These are phyloP conservation scores for Porphyra umbilicalis DNA, from an alignment of 31 red algal genomes.

Conservation along the genomic window DNA sequence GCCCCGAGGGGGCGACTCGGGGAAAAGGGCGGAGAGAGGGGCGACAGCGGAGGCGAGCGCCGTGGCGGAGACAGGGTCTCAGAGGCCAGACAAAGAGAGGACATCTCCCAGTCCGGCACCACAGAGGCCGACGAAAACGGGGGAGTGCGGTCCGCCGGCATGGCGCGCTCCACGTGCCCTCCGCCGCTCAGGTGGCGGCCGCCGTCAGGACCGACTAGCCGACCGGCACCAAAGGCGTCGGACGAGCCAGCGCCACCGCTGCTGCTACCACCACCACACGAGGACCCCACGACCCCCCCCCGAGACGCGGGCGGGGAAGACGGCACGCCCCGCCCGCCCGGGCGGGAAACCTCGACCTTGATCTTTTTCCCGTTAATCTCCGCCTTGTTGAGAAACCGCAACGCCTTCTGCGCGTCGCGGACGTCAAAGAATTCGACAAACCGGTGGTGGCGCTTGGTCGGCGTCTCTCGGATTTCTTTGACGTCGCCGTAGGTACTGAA, in stretches of 20 bases:
- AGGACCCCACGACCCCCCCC: not conserved
- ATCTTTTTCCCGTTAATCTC: conserved; percentile 60
- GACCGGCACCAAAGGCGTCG: not conserved
- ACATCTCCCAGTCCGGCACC: not conserved
- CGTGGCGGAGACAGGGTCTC: not conserved
- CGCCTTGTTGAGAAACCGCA: conserved; percentile 49
- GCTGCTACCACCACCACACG: not conserved
- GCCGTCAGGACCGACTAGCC: not conserved
- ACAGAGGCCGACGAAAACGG: not conserved
- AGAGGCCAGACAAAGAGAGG: not conserved
- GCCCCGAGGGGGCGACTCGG: not conserved
- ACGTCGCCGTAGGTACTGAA: conserved; percentile 63
- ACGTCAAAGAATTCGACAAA: conserved; percentile 84
- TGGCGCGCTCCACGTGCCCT: not conserved
- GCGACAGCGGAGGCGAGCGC: not conserved
- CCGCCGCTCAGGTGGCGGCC: not conserved
- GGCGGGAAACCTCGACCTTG: conserved; percentile 45
- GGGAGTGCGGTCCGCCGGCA: not conserved
- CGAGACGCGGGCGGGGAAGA: not conserved
- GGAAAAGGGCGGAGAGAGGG: not conserved
- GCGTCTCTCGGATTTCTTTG: conserved; percentile 72
- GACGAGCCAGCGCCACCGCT: not conserved
- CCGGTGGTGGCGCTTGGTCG: conserved; percentile 57
- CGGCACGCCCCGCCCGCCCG: conserved; percentile 7
- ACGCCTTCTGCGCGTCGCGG: conserved; percentile 57